Base-by-base conservation (phyloP, 1,284 basidiomycete species). In the Apiotrichum akiyoshidainum region DNA sequence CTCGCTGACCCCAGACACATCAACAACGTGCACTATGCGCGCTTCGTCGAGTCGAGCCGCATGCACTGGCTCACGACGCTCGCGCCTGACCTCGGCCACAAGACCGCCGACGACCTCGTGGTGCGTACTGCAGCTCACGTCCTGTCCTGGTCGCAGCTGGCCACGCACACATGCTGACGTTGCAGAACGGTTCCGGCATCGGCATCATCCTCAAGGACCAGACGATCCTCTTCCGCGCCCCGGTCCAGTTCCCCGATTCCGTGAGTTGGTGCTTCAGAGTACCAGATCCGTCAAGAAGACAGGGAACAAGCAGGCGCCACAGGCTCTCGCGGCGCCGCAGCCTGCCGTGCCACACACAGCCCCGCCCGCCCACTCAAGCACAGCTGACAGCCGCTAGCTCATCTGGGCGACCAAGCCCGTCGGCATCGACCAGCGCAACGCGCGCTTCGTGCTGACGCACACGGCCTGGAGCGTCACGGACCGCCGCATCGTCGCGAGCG, bases 201-300 rank as follows among this genome's bases (percentile, higher is more conserved):
- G 70, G 71, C 12, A 61, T 71, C 46, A 72, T 74, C 56, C 55
- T 74, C 35, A 70, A 69, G 47, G 59, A 61, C 50, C 45, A 52
- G 21, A n/a, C 19, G 13, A 21, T 60, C 26, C 51, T 44, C 31
- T 75, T 71, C 60, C 66, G 62, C 45, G 65, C 66, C n/a, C 72
- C 74, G 0, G 65, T 73, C 6, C 72, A 65, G 4, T 75, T 69
- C 54, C 74, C 74, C 33, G 73, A 76, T 58, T 65, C 68, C 0
- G 72, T 74, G 55, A 55, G 26, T 46, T 5, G 22, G 7, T n/a
- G n/a, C n/a, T n/a, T n/a, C n/a, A n/a, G n/a, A n/a, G n/a, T n/a
- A n/a, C n/a, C n/a, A n/a, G n/a, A n/a, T n/a, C n/a, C n/a, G n/a
- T n/a, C n/a, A n/a, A n/a, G n/a, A n/a, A n/a, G n/a, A n/a, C n/a